Percentiles rank a stretch among this genome's conserved stretches.
Evolutionary conservation across 371 early-diverging fungal species (phyloP).

Genomic region (Circinella umbellata): DNA sequence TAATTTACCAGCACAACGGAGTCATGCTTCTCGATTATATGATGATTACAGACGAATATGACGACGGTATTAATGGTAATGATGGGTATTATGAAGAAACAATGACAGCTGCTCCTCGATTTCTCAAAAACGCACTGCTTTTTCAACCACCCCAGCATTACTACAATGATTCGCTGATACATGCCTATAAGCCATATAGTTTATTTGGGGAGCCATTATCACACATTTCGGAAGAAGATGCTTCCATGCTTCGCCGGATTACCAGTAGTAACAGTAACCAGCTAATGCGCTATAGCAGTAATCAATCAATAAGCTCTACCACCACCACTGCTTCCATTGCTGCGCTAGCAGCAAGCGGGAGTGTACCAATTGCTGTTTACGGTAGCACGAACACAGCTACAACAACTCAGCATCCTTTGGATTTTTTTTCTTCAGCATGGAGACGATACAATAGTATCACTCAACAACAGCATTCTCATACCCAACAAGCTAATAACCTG

Average conservation of each 20-base stretch:
- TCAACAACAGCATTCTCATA: slow-evolving; percentile 1
- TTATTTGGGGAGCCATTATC: slow-evolving; percentile 52
- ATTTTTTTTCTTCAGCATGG: slow-evolving; percentile 5
- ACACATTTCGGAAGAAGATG: slow-evolving; percentile 51
- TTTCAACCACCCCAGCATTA: slow-evolving; percentile 8
- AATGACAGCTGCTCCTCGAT: slow-evolving; percentile 27
- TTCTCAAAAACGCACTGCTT: slow-evolving; percentile 37
- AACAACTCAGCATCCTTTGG: slow-evolving; percentile 7
- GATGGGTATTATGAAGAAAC: not conserved
- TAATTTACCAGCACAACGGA: slow-evolving; percentile 13
- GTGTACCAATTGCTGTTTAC: slow-evolving; percentile 18
- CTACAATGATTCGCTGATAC: slow-evolving; percentile 10
- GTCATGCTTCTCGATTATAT: slow-evolving; percentile 23
- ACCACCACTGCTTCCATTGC: slow-evolving; percentile 15
- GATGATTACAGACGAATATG: slow-evolving; percentile 20
- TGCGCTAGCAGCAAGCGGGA: slow-evolving; percentile 19
- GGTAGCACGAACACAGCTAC: slow-evolving; percentile 15
- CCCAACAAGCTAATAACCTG: not conserved
- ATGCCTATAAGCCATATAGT: slow-evolving; percentile 47
- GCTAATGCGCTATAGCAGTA: slow-evolving; percentile 19
- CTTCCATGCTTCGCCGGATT: slow-evolving; percentile 38
- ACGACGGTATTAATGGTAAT: slow-evolving; percentile 17
- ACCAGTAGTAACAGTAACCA: slow-evolving; percentile 16
- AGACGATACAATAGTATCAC: slow-evolving; percentile 3
- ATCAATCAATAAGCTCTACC: slow-evolving; percentile 16